Evolutionary conservation across 331 rosid genomes (phyloP).

Genomic region (Rhamnella rubrinervis): DNA sequence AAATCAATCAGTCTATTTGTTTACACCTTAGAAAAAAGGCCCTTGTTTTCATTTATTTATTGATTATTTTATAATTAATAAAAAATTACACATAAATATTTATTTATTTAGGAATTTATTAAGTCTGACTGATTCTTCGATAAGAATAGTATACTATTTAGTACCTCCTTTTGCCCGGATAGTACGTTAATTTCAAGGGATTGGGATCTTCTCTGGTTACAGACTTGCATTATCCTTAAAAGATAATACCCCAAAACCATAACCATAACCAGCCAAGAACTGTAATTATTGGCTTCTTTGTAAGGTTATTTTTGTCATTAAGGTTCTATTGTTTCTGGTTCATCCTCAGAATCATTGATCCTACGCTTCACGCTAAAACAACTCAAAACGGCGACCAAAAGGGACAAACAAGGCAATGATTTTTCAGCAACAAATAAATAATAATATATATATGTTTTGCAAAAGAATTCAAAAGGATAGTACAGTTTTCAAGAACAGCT

Average conservation of each 20-base stretch:
- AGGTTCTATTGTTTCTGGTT: constrained; percentile 13
- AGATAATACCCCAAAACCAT: background rate
- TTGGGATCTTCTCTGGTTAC: constrained; percentile 26
- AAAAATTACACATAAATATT: background rate
- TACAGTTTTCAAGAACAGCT: constrained; percentile 20
- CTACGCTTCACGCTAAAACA: constrained; percentile 49
- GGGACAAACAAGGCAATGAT: background rate
- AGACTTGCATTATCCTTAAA: background rate
- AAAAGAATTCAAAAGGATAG: constrained; percentile 9
- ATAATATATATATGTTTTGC: no score
- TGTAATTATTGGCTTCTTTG: background rate
- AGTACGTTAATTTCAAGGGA: constrained; percentile 43
- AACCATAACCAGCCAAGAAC: no score
- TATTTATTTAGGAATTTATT: background rate
- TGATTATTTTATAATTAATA: background rate
- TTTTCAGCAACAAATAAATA: no score
- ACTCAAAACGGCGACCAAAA: constrained; percentile 21
- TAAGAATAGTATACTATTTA: constrained; percentile 25
- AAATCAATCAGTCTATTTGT: background rate
- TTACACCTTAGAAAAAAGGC: background rate
- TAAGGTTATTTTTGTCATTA: constrained; percentile 31
- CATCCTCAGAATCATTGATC: constrained; percentile 37
- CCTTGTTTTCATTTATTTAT: background rate
- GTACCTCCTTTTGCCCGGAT: constrained; percentile 24
- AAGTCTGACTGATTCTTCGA: constrained; percentile 57